Base-by-base conservation (phyloP, 176 grass and related monocot species). In the Oryza brachyantha region DNA sequence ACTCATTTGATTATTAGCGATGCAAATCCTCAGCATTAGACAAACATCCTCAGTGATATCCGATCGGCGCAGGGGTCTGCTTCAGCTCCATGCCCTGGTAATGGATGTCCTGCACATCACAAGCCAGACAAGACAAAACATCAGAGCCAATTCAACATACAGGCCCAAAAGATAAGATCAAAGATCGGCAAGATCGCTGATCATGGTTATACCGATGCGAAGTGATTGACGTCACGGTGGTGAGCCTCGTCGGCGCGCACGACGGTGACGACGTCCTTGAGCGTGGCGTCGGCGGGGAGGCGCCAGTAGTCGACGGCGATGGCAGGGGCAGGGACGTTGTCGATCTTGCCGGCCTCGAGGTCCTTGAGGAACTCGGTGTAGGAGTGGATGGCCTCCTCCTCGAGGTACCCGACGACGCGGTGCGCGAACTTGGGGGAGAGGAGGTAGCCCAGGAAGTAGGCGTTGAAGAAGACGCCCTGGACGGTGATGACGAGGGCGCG, bases 261-360 rank as follows among this genome's bases (percentile, higher is more conserved):
- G 16, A 90, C 88, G 3, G 40, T 80, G 74, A 93, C 88, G 5
- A 93, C 91, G 48, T 93, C 88, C 85, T 88, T 93, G 64, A 93
- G 88, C 10, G 91, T 93, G 74, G 91, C 88, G 50, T 85, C 58
- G 38, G 74, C 31, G 0, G 91, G 85, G 24, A 93, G 85, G 82
- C 91, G 79, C 91, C 91, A 93, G 82, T 88, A 93, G 75, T 93
- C 88, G 65, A 93, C 83, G 87, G 88, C 91, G 46, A 93, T 93
- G 91, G 88, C 78, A 22, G 91, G 88, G 64, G 91, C 91, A 1
- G 91, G 88, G 58, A 88, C 45, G 65, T 93, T 93, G 1, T 85
- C 70, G 27, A 90, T 88, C 74, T 85, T 88, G 74, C 91, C 88
- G 32, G 75, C 79, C 36, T 90, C 91, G 5, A 93, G 85, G 75